A percentile compares a stretch with the other conserved stretches of the same genome.
phyloP scores from a whole-genome alignment of 2,329 filamentous ascomycete species.

The Xylaria sp. region DNA sequence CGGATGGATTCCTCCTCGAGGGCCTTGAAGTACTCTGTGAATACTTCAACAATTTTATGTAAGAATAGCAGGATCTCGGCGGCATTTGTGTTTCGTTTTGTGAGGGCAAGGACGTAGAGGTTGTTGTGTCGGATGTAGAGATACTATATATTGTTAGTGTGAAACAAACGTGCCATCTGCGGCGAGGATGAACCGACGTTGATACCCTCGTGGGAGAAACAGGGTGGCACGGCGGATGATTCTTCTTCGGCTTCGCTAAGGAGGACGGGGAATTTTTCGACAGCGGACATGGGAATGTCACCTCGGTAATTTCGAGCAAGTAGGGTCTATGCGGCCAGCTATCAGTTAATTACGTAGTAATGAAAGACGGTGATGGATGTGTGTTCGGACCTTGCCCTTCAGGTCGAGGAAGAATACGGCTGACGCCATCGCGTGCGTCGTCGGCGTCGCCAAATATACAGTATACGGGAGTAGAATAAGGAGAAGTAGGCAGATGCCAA shows the following conservation, averaged over 20 bases:
- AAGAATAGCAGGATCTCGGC: constrained; percentile 98
- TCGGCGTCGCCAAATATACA: constrained; percentile 41
- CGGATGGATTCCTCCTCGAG: constrained; percentile 98
- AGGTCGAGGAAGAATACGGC: constrained; percentile 98
- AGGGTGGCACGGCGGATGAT: constrained; percentile 95
- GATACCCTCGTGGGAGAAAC: constrained; percentile 98
- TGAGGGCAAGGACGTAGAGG: constrained; percentile 96
- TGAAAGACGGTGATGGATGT: not conserved
- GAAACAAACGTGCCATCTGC: not conserved
- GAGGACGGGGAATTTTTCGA: constrained; percentile 96
- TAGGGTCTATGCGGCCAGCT: constrained; percentile 76
- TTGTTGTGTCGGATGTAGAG: constrained; percentile 99
- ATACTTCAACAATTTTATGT: constrained; percentile 98
- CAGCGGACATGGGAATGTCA: constrained; percentile 98
- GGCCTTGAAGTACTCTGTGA: constrained; percentile 99
- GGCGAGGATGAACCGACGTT: constrained; percentile 71
- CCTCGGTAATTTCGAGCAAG: constrained; percentile 98
- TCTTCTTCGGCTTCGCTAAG: constrained; percentile 99
- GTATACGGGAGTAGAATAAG: constrained; percentile 36
- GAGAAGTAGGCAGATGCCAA: constrained; percentile 45
- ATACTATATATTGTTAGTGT: constrained; percentile 69
- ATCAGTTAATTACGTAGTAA: constrained; percentile 15
- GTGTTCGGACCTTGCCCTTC: constrained; percentile 90
- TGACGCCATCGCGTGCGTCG: constrained; percentile 80
- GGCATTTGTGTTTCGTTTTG: constrained; percentile 98